Conservation (phyloP, 176 grass and related monocot species). For the Triticum monococcum region DNA sequence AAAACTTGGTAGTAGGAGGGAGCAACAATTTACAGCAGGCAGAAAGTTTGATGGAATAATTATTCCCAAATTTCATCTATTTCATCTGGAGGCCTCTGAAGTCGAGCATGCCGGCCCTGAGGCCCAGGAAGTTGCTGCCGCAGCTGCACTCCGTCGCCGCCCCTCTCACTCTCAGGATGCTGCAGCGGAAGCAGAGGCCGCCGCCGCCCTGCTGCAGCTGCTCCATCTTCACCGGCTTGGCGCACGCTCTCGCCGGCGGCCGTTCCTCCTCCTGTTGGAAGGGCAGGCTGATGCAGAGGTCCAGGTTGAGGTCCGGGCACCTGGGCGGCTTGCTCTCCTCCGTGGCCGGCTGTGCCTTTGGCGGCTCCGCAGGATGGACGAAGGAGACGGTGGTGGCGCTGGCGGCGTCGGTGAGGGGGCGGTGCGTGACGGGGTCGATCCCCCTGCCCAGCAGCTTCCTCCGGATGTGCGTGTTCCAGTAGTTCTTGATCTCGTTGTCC, state of each 20-base stretch:
- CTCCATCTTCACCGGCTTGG: conserved; percentile 41
- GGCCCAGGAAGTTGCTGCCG: conserved; percentile 44
- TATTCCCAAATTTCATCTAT: not conserved
- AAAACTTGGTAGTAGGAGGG: not conserved
- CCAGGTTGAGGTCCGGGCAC: conserved; percentile 86
- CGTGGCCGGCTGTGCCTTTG: not conserved
- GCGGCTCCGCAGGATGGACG: not conserved
- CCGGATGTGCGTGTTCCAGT: conserved; percentile 97
- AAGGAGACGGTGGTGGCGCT: conserved; percentile 36
- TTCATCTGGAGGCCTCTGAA: conserved; percentile 82
- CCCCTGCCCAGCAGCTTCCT: conserved; percentile 62
- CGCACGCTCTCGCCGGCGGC: not conserved
- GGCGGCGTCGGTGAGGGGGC: conserved; percentile 29
- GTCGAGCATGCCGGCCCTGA: conserved; percentile 45
- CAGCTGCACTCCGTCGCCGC: conserved; percentile 45
- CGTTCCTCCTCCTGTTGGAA: conserved; percentile 24
- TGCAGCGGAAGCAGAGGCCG: conserved; percentile 57
- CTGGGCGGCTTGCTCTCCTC: conserved; percentile 23
- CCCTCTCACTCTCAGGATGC: conserved; percentile 31
- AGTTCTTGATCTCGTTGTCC: conserved; percentile 99
- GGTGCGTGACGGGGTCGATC: conserved; percentile 82
- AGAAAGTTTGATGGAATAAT: not conserved
- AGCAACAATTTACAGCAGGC: conserved; percentile 21
- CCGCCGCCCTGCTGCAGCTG: not conserved
- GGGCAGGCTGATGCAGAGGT: conserved; percentile 92